A percentile compares a stretch with the other conserved stretches of the same genome.
These are phyloP conservation scores for Brassica juncea DNA, from an alignment of 345 rosid genomes.

Conservation along the genomic window DNA sequence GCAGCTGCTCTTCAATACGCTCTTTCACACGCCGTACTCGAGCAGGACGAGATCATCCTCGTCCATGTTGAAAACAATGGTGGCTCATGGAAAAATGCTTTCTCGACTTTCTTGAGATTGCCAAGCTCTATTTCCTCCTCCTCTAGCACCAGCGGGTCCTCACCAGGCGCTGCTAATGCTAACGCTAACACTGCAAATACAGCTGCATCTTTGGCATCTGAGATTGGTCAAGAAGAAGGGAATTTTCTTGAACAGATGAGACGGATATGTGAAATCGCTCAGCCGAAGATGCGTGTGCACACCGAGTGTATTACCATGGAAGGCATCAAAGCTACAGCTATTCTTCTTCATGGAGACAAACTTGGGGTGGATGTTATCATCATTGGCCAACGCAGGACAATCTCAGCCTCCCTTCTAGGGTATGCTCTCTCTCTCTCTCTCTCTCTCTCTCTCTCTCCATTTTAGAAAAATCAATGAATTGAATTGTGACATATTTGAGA, in stretches of 20 bases:
- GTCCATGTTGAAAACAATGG: conserved; percentile 50
- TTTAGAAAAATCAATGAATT: not conserved
- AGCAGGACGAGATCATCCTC: conserved; percentile 65
- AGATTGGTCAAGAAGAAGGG: conserved; percentile 43
- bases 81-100: conserved; percentile 56
- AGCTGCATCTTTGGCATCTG: conserved; percentile 26
- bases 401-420: conserved; percentile 72
- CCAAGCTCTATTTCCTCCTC: conserved; percentile 34
- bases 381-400: conserved; percentile 68
- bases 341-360: conserved; percentile 48
- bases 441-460: not conserved
- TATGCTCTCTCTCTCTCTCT: conserved; percentile 19
- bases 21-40: conserved; percentile 63
- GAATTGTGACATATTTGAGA: not conserved
- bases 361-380: conserved; percentile 63
- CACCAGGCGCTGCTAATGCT: not conserved
- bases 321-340: conserved; percentile 54
- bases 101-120: conserved; percentile 52
- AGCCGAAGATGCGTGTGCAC: conserved; percentile 55
- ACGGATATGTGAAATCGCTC: conserved; percentile 57
- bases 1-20: conserved; percentile 75
- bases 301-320: conserved; percentile 47
- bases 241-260: conserved; percentile 73
- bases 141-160: conserved; percentile 3
- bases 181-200: not conserved